Percentiles rank a stretch among this genome's conserved stretches.
Evolutionary conservation across 2,329 filamentous ascomycete genomes (phyloP).

Genomic region (Didymellaceae sp.): DNA sequence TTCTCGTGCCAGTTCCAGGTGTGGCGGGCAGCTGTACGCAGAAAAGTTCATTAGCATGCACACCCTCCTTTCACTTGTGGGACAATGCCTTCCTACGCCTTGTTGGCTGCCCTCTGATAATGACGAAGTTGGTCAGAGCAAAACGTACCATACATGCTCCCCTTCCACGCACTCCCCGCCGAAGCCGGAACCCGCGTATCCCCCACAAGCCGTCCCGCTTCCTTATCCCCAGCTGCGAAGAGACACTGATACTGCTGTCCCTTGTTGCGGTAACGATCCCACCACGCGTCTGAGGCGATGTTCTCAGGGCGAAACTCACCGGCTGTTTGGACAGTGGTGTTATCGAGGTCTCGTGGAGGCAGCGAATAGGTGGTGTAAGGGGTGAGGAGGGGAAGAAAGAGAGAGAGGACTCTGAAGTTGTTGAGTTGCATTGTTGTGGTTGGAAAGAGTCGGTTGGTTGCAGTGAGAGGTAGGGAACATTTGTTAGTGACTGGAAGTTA

Average conservation of each 20-base stretch:
- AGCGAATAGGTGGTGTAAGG: background rate
- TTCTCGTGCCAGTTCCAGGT: conserved; percentile 22
- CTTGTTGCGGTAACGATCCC: conserved; percentile 16
- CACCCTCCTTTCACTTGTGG: too few species aligned
- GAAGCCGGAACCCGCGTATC: conserved; percentile 14
- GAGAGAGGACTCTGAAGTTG: background rate
- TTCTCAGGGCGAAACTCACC: conserved; percentile 5
- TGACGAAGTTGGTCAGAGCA: too few species aligned
- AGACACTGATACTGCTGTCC: conserved; percentile 11
- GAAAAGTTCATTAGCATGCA: too few species aligned
- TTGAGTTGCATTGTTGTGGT: conserved; percentile 3
- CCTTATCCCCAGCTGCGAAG: conserved; percentile 13
- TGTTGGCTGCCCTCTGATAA: too few species aligned
- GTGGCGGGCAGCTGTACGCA: conserved; percentile 9
- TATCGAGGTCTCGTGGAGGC: background rate
- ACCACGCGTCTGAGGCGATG: conserved; percentile 14
- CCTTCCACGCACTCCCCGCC: conserved; percentile 4
- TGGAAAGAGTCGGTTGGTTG: background rate
- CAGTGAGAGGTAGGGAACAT: too few species aligned
- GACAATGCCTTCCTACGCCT: too few species aligned
- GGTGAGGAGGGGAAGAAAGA: background rate
- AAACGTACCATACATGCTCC: conserved; percentile 3
- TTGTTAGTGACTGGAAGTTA: too few species aligned
- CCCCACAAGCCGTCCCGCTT: conserved; percentile 5
- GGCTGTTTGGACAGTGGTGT: background rate